Evolutionary conservation across 78 protist species (phyloP).

Genomic region (Guillardia theta): DNA sequence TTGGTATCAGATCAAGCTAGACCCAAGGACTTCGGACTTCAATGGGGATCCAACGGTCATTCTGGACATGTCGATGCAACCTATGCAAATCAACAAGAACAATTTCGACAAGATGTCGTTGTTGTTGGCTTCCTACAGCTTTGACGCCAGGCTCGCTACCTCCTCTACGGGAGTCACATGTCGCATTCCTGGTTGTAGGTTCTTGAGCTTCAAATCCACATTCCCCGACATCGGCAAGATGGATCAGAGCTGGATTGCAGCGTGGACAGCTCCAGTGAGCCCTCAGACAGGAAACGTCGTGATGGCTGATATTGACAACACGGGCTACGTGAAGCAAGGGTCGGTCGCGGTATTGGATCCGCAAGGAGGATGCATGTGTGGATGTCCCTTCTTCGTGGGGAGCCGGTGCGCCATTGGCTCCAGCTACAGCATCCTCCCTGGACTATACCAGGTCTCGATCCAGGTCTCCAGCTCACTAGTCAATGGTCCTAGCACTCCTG

Average conservation of each 20-base stretch:
- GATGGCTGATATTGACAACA: background rate
- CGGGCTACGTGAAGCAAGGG: background rate
- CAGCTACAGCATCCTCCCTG: background rate
- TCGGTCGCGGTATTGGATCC: background rate
- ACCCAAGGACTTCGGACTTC: background rate
- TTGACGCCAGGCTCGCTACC: background rate
- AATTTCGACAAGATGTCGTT: background rate
- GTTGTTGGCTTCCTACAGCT: background rate
- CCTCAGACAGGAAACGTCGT: background rate
- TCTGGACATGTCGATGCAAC: no score
- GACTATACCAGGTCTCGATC: background rate
- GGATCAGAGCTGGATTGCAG: background rate
- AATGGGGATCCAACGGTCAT: background rate
- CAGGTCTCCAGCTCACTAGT: background rate
- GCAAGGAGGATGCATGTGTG: background rate
- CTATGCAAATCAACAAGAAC: background rate
- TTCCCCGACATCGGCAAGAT: background rate
- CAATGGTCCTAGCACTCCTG: background rate
- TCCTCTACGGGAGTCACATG: background rate
- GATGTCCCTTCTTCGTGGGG: background rate
- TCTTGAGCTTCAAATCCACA: background rate
- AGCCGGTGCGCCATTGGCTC: no score
- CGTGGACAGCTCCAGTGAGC: no score
- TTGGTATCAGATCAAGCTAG: background rate
- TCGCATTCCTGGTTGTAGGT: background rate